A percentile compares a stretch with the other conserved stretches of the same genome.
Conservation (phyloP, 371 early-diverging fungal genomes). For the Mucor piriformis region DNA sequence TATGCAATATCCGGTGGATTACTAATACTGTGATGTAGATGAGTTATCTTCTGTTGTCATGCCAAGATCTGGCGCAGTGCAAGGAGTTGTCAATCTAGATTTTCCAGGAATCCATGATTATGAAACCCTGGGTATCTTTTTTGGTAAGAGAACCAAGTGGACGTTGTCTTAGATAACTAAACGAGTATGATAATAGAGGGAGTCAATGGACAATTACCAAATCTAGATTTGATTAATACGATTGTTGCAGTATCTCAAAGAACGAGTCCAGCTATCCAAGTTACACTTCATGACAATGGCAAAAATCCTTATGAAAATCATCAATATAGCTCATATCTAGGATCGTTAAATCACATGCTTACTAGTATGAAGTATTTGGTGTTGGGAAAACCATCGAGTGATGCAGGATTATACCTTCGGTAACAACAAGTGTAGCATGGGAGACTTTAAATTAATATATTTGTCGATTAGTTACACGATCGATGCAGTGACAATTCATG, state of each 20-base stretch:
- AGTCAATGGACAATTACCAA: conserved; percentile 91
- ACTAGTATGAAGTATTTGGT: conserved; percentile 73
- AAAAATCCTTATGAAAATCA: conserved; percentile 18
- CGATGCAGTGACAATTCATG: conserved; percentile 82
- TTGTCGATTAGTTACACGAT: conserved; percentile 69
- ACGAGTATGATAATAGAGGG: conserved; percentile 65
- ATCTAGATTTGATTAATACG: conserved; percentile 88
- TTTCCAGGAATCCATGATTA: conserved; percentile 76
- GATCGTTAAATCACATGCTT: conserved; percentile 54
- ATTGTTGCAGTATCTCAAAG: conserved; percentile 56
- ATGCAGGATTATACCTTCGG: conserved; percentile 74
- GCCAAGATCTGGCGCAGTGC: conserved; percentile 83
- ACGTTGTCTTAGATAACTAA: neutral
- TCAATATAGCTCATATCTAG: conserved; percentile 34
- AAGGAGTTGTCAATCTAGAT: conserved; percentile 88
- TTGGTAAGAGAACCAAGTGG: conserved; percentile 51
- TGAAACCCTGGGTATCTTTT: conserved; percentile 74
- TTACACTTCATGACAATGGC: conserved; percentile 46
- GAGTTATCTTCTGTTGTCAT: conserved; percentile 41
- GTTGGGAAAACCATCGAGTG: conserved; percentile 68
- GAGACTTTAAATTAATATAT: neutral
- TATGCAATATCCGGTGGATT: neutral
- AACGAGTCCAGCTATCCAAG: conserved; percentile 51
- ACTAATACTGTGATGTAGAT: neutral
- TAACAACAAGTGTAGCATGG: conserved; percentile 14